phyloP scores from a whole-genome alignment of 768 basidiomycete genomes.

The Peribolospora kevripleyi region DNA sequence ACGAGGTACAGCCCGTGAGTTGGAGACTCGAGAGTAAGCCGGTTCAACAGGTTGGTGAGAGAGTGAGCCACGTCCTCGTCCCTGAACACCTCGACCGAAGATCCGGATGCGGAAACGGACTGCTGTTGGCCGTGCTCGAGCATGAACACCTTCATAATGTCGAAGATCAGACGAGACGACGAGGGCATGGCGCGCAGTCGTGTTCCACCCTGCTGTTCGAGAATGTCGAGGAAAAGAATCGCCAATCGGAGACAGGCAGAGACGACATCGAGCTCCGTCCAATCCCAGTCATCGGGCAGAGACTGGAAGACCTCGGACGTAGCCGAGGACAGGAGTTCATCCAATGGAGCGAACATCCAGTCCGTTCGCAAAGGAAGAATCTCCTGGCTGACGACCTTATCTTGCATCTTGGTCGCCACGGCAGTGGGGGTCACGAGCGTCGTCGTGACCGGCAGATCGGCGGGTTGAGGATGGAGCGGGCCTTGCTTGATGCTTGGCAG shows the following conservation, averaged over 20 bases:
- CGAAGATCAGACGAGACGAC: constrained; percentile 29
- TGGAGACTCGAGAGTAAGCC: constrained; percentile 22
- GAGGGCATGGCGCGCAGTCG: neutral
- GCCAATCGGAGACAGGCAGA: constrained; percentile 43
- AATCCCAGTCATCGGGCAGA: constrained; percentile 47
- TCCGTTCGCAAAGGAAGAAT: constrained; percentile 27
- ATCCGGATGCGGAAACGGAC: constrained; percentile 17
- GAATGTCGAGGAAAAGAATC: constrained; percentile 19
- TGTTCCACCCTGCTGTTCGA: no score
- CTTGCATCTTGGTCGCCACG: constrained; percentile 3
- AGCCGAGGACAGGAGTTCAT: constrained; percentile 58
- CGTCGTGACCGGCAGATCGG: constrained; percentile 33
- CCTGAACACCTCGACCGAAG: constrained; percentile 48
- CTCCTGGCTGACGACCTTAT: constrained; percentile 27
- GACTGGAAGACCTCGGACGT: constrained; percentile 42
- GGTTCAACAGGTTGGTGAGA: constrained; percentile 36
- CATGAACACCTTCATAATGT: constrained; percentile 86
- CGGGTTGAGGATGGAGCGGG: constrained; percentile 15
- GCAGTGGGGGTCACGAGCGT: constrained; percentile 3
- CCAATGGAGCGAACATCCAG: constrained; percentile 45
- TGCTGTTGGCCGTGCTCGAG: constrained; percentile 58
- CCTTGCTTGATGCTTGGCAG: constrained; percentile 3
- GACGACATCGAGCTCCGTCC: constrained; percentile 52
- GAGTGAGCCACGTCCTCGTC: constrained; percentile 36
- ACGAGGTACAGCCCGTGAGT: neutral